Conservation (phyloP, 192 early-diverging fungal species). For the Podila verticillata region DNA sequence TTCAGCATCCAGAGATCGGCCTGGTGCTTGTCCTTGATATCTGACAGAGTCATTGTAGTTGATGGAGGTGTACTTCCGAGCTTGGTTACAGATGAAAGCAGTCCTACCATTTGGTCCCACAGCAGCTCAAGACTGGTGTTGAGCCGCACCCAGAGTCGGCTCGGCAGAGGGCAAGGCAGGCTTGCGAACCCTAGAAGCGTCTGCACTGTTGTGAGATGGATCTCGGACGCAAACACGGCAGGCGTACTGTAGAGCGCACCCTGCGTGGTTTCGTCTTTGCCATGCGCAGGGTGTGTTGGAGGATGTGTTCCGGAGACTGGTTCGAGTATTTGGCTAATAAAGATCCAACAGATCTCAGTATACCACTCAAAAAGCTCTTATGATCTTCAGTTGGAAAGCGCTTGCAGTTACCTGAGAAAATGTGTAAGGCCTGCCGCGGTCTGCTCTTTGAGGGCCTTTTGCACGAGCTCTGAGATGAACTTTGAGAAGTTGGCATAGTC, state of each 20-base stretch:
- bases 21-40: background rate
- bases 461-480: conserved; percentile 22
- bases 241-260: conserved; percentile 2
- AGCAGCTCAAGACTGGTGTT: conserved; percentile 3
- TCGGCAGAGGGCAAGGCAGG: conserved; percentile 33
- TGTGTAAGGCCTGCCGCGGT: conserved; percentile 20
- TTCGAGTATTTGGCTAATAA: background rate
- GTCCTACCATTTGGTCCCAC: conserved; percentile 10
- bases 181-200: conserved; percentile 13
- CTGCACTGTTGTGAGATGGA: conserved; percentile 10
- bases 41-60: background rate
- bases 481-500: conserved; percentile 17
- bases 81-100: background rate
- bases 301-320: background rate
- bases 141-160: conserved; percentile 29
- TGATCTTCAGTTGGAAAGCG: too few relatives aligned
- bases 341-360: too few relatives aligned
- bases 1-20: conserved; percentile 5
- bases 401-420: conserved; percentile 43
- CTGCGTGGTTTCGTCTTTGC: too few relatives aligned
- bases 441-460: conserved; percentile 38
- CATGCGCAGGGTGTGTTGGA: too few relatives aligned
- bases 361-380: too few relatives aligned
- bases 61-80: too few relatives aligned
- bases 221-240: conserved; percentile 22